These are phyloP conservation scores for Venturia nashicola DNA, from an alignment of 2,329 filamentous ascomycete species.

Conservation along the genomic window DNA sequence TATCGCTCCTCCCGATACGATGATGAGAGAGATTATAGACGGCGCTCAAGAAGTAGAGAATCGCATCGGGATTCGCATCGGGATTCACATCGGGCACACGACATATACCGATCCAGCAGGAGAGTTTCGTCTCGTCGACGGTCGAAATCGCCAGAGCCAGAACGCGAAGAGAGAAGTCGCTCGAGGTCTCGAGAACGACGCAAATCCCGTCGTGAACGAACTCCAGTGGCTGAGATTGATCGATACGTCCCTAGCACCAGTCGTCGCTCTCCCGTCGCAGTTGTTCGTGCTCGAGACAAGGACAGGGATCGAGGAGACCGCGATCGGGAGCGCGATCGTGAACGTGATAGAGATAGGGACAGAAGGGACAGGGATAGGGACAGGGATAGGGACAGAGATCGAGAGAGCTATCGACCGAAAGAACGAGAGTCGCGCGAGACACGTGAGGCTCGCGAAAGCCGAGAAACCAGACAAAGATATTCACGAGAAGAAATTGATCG, in stretches of 20 bases:
- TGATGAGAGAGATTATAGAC: slow-evolving; percentile 10
- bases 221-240: slow-evolving; percentile 4
- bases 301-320: slow-evolving; percentile 16
- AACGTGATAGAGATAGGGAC: slow-evolving; percentile 12
- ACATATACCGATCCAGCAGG: slow-evolving; percentile 3
- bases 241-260: slow-evolving; percentile 8
- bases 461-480: slow-evolving; percentile 16
- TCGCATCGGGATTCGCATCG: not conserved
- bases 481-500: slow-evolving; percentile 28
- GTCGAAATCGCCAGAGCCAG: not conserved
- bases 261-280: slow-evolving; percentile 4
- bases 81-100: not conserved
- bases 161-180: not conserved
- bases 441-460: slow-evolving; percentile 12
- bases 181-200: slow-evolving; percentile 4
- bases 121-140: not conserved
- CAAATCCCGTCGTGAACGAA: not conserved
- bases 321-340: slow-evolving; percentile 21
- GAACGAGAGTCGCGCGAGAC: not conserved
- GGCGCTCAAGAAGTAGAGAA: not conserved
- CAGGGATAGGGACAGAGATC: not conserved
- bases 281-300: slow-evolving; percentile 11
- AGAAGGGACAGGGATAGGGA: not conserved
- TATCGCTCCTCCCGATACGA: slow-evolving; percentile 13
- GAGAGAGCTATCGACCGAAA: not conserved